phyloP scores from a whole-genome alignment of 805 yeast species.

The Barnettozyma sp. region DNA sequence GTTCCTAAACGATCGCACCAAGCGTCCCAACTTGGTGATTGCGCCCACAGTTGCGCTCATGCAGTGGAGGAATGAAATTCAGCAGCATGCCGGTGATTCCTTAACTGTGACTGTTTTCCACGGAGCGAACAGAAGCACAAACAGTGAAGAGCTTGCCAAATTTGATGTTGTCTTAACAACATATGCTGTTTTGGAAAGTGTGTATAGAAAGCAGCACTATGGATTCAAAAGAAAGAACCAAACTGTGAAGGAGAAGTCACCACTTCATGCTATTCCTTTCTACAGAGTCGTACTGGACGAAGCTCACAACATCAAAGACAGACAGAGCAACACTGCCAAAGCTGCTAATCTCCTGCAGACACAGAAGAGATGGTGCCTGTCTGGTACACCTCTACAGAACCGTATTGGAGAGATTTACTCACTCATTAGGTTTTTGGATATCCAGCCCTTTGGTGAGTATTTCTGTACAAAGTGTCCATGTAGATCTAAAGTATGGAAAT shows the following conservation, averaged over 20 bases:
- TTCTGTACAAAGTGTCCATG: conserved; percentile 94
- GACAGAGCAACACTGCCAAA: conserved; percentile 87
- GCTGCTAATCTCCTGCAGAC: conserved; percentile 76
- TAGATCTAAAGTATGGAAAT: conserved; percentile 74
- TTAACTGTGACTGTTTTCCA: conserved; percentile 71
- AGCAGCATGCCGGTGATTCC: conserved; percentile 67
- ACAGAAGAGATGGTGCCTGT: conserved; percentile 78
- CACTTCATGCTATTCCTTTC: conserved; percentile 66
- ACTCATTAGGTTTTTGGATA: conserved; percentile 72
- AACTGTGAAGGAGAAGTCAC: conserved; percentile 64
- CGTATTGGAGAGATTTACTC: conserved; percentile 96
- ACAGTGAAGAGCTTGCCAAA: conserved; percentile 42
- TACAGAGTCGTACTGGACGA: conserved; percentile 90
- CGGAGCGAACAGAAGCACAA: conserved; percentile 71
- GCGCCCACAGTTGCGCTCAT: conserved; percentile 98
- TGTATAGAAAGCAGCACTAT: conserved; percentile 68
- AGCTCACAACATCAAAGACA: conserved; percentile 95
- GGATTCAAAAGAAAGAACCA: conserved; percentile 77
- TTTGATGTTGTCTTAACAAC: conserved; percentile 86
- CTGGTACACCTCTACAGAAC: conserved; percentile 96
- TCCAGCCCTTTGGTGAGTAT: conserved; percentile 82
- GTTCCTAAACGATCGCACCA: conserved; percentile 59
- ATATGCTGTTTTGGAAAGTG: conserved; percentile 86
- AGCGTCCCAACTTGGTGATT: conserved; percentile 77
- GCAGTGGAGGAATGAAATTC: conserved; percentile 96